Conservation (phyloP, 768 basidiomycete genomes). For the Cystofilobasidium ferigula region DNA sequence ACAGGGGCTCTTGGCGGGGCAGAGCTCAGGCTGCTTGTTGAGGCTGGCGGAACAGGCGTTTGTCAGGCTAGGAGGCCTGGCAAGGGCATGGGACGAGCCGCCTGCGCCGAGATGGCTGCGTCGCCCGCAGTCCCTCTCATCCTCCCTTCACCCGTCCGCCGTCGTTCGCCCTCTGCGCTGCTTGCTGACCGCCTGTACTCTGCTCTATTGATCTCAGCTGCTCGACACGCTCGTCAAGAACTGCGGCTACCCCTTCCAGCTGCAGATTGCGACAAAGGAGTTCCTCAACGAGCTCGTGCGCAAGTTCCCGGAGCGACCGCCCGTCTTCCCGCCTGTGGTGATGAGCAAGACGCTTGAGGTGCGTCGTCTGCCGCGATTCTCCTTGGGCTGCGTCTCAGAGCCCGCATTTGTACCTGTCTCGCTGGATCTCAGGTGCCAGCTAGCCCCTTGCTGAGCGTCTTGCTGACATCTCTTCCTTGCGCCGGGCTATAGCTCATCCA, state of each 20-base stretch:
- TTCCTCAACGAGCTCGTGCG: constrained; percentile 97
- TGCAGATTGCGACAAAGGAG: constrained; percentile 93
- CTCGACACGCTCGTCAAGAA: constrained; percentile 86
- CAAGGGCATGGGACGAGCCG: too few relatives aligned
- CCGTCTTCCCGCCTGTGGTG: constrained; percentile 83
- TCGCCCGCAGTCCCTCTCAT: too few relatives aligned
- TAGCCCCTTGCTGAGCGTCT: background rate
- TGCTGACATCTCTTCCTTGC: background rate
- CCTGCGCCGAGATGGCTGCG: too few relatives aligned
- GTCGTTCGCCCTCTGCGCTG: background rate
- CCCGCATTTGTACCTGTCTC: too few relatives aligned
- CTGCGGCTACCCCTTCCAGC: constrained; percentile 93
- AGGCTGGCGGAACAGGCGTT: too few relatives aligned
- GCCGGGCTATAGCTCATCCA: constrained; percentile 51
- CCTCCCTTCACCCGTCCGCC: background rate
- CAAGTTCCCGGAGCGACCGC: constrained; percentile 93
- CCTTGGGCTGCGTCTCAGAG: background rate
- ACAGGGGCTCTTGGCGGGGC: too few relatives aligned
- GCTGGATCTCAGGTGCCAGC: too few relatives aligned
- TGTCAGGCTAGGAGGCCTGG: too few relatives aligned
- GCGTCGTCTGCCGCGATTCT: background rate
- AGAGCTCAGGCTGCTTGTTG: too few relatives aligned
- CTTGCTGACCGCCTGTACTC: background rate
- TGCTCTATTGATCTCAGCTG: constrained; percentile 38
- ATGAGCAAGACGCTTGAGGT: constrained; percentile 84